Evolutionary conservation across 305 asterid species (phyloP).

Genomic region (Lippia alba): DNA sequence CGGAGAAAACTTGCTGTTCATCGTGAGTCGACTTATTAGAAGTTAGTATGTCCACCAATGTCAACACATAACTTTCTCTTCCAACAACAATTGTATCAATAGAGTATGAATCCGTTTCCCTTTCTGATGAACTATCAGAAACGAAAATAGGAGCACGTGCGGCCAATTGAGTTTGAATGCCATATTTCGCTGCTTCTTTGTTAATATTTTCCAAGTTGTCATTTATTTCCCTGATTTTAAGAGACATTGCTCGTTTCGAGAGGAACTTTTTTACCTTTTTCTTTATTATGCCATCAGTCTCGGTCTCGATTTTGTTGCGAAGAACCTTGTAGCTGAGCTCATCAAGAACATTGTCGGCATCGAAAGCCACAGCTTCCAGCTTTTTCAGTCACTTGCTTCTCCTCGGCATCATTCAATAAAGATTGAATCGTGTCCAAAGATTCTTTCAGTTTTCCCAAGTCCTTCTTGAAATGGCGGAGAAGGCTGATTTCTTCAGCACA

Average conservation of each 20-base stretch:
- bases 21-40: no score
- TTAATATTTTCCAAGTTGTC: slow-evolving; percentile 13
- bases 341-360: slow-evolving; percentile 21
- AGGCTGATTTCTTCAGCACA: no score
- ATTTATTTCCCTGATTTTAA: slow-evolving; percentile 31
- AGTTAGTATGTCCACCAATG: no score
- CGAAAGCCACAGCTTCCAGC: slow-evolving; percentile 25
- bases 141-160: not conserved
- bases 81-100: no score
- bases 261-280: slow-evolving; percentile 6
- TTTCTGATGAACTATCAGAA: not conserved
- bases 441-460: no score
- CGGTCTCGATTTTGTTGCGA: not conserved
- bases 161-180: slow-evolving; percentile 13
- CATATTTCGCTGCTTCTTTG: not conserved
- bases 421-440: no score
- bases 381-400: not conserved
- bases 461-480: no score
- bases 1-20: not conserved
- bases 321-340: slow-evolving; percentile 6
- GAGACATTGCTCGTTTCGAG: slow-evolving; percentile 18
- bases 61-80: no score
- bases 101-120: no score
- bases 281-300: not conserved
- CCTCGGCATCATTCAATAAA: not conserved